phyloP scores from a whole-genome alignment of 129 eudicot genomes.

The Arctium lappa region DNA sequence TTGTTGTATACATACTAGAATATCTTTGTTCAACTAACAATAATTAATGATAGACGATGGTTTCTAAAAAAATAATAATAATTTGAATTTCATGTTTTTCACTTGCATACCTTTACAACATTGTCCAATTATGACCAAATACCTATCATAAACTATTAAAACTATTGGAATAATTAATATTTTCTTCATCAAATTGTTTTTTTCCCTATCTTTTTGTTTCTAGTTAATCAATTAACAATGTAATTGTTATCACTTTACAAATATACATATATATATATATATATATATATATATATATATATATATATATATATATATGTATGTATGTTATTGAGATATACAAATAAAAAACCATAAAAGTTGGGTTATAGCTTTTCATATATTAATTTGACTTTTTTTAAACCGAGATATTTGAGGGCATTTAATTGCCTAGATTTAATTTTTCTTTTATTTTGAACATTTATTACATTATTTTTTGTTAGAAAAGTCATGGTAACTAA shows the following conservation, averaged over 20 bases:
- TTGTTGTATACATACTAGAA: background rate
- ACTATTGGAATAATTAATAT: background rate
- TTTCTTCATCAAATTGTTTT: background rate
- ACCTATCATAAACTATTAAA: background rate
- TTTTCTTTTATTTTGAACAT: background rate
- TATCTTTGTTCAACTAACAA: background rate
- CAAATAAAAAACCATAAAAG: background rate
- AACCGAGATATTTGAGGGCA: background rate
- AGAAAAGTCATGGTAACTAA: background rate
- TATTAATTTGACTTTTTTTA: background rate
- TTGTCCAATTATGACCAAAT: background rate
- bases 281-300: too few species aligned
- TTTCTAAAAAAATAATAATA: background rate
- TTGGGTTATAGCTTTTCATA: background rate
- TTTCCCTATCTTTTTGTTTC: background rate
- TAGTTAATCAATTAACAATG: background rate
- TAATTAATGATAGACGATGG: background rate
- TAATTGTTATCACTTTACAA: background rate
- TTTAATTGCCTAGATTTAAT: background rate
- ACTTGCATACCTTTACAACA: background rate
- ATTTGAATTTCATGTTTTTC: background rate
- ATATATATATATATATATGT: too few species aligned
- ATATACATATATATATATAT: background rate
- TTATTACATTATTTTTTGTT: background rate
- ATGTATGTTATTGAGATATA: background rate